phyloP scores from a whole-genome alignment of 768 basidiomycete species.

The Boletus speciosus region DNA sequence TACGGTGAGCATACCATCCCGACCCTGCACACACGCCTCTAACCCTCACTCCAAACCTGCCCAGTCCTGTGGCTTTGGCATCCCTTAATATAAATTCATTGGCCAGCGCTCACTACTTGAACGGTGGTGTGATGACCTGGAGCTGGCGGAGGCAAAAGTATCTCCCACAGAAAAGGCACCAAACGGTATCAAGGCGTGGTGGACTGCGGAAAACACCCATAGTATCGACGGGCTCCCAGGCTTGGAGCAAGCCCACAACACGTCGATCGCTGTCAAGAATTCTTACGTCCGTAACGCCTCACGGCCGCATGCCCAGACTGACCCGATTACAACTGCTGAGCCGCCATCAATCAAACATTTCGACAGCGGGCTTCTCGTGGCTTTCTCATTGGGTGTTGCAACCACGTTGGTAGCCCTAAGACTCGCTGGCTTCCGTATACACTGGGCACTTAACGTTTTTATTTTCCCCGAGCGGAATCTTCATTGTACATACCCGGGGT shows the following conservation, averaged over 20 bases:
- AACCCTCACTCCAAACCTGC: not conserved
- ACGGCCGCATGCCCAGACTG: not conserved
- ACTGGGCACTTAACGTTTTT: not conserved
- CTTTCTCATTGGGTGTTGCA: slow-evolving; percentile 31
- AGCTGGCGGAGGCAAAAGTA: slow-evolving; percentile 37
- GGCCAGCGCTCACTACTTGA: slow-evolving; percentile 52
- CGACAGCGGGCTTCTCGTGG: slow-evolving; percentile 16
- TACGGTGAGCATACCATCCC: slow-evolving; percentile 30
- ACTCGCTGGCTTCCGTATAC: slow-evolving; percentile 5
- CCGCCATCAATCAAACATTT: not conserved
- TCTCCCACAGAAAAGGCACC: slow-evolving; percentile 20
- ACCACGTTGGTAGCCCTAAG: slow-evolving; percentile 14
- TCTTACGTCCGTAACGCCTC: slow-evolving; percentile 19
- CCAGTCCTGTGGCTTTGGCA: slow-evolving; percentile 65
- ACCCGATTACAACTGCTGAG: not conserved
- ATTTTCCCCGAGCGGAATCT: not conserved
- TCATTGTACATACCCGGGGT: not conserved
- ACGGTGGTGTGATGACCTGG: slow-evolving; percentile 43
- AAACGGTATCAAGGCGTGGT: slow-evolving; percentile 54
- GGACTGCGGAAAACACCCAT: slow-evolving; percentile 45
- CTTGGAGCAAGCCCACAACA: slow-evolving; percentile 32
- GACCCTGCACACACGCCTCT: not conserved
- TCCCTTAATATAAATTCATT: slow-evolving; percentile 58
- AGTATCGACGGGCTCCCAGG: slow-evolving; percentile 60
- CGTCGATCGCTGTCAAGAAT: slow-evolving; percentile 13